A percentile compares a stretch with the other conserved stretches of the same genome.
Conservation (phyloP, 192 early-diverging fungal genomes). For the Blastocladiella britannica region DNA sequence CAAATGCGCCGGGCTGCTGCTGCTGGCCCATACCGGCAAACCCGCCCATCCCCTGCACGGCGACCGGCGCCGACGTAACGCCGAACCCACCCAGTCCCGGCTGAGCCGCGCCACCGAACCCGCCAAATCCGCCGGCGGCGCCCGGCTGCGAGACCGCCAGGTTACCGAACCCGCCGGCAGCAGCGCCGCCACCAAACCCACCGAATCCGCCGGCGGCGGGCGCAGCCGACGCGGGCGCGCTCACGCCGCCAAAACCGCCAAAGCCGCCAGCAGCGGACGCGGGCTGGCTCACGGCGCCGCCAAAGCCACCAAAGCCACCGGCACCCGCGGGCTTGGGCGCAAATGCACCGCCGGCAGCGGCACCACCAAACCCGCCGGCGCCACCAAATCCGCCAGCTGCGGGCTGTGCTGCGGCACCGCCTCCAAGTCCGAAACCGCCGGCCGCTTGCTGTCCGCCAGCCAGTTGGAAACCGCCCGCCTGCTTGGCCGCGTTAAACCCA, state of each 20-base stretch:
- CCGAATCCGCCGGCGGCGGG: constrained; percentile 17
- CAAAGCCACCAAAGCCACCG: constrained; percentile 15
- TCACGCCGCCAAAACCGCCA: constrained; percentile 17
- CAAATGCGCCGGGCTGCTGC: constrained; percentile 14
- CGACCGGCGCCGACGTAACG: not conserved
- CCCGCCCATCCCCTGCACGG: no score
- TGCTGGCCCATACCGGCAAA: no score
- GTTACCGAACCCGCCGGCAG: no score
- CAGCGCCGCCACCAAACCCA: constrained; percentile 5
- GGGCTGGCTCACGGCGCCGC: constrained; percentile 5
- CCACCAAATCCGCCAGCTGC: constrained; percentile 18
- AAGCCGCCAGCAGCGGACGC: constrained; percentile 13
- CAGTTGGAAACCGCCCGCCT: no score
- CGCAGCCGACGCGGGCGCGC: constrained; percentile 8
- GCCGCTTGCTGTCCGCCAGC: no score
- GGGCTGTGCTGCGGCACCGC: constrained; percentile 11
- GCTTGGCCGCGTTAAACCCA: no score
- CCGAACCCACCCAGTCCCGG: constrained; percentile 9
- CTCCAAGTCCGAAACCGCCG: constrained; percentile 8
- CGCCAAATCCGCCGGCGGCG: constrained; percentile 2
- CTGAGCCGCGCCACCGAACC: constrained; percentile 13
- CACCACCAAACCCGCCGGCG: constrained; percentile 6
- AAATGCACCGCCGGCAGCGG: constrained; percentile 13
- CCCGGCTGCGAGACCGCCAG: constrained; percentile 5
- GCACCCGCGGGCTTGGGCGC: constrained; percentile 11